These are phyloP conservation scores for Sphaerobolus stellatus DNA, from an alignment of 1,284 basidiomycete species.

Conservation along the genomic window DNA sequence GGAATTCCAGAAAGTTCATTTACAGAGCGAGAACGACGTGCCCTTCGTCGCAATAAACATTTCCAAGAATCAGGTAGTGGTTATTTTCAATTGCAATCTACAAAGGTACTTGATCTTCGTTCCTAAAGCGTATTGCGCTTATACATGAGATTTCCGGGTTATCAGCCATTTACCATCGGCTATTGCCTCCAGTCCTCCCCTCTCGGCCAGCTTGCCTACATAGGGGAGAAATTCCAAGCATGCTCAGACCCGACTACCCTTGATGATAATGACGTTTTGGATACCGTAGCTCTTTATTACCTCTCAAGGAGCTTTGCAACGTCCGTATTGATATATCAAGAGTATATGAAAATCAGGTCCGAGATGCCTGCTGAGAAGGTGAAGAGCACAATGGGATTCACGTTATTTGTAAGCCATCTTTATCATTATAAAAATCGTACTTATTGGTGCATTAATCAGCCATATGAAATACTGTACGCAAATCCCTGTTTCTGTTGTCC, in stretches of 20 bases:
- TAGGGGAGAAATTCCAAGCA: slow-evolving; percentile 22
- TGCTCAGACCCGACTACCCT: slow-evolving; percentile 22
- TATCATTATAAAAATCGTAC: background rate
- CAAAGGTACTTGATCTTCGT: slow-evolving; percentile 12
- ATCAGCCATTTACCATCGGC: slow-evolving; percentile 23
- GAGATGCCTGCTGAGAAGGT: slow-evolving; percentile 12
- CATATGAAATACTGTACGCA: slow-evolving; percentile 21
- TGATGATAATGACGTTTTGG: slow-evolving; percentile 18
- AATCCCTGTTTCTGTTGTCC: background rate
- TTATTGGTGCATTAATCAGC: slow-evolving; percentile 12
- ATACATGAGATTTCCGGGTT: background rate
- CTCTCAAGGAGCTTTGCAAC: slow-evolving; percentile 21
- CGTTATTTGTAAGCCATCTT: slow-evolving; percentile 18
- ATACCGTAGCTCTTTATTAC: slow-evolving; percentile 23
- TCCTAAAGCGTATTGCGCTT: background rate
- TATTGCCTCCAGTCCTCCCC: slow-evolving; percentile 20
- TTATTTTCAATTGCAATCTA: slow-evolving; percentile 18
- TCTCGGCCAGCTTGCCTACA: slow-evolving; percentile 21
- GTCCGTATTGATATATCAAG: slow-evolving; percentile 23
- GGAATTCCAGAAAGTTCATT: slow-evolving; percentile 1
- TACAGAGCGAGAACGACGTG: slow-evolving; percentile 14
- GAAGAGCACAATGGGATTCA: slow-evolving; percentile 18
- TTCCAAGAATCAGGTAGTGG: slow-evolving; percentile 18
- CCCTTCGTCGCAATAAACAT: slow-evolving; percentile 12
- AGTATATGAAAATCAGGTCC: slow-evolving; percentile 4